These are phyloP conservation scores for Fraxinus albicans DNA, from an alignment of 305 asterid genomes.

Conservation along the genomic window DNA sequence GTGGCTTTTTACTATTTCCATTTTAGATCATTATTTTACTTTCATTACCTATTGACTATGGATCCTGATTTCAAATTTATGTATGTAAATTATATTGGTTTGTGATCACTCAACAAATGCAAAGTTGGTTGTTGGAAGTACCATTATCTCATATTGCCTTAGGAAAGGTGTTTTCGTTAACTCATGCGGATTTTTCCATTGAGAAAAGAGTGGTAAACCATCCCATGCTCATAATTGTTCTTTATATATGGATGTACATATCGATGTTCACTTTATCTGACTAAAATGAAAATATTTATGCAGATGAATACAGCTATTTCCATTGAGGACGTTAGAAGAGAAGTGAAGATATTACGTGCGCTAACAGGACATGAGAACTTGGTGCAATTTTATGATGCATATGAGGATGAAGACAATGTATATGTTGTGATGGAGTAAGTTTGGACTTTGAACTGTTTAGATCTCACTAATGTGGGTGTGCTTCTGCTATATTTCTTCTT, in stretches of 20 bases:
- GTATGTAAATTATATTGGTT: neutral
- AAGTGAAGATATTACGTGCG: slow-evolving; percentile 74
- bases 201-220: neutral
- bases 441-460: slow-evolving; percentile 13
- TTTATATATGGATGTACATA: slow-evolving; percentile 6
- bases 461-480: neutral
- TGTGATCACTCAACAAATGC: neutral
- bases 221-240: slow-evolving; percentile 7
- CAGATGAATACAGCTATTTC: slow-evolving; percentile 87
- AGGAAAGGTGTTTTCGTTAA: neutral
- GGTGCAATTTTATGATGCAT: slow-evolving; percentile 74
- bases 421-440: slow-evolving; percentile 90
- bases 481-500: neutral
- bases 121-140: neutral
- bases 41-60: neutral
- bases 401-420: slow-evolving; percentile 77
- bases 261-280: slow-evolving; percentile 11
- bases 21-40: neutral
- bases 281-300: slow-evolving; percentile 23
- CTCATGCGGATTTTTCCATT: neutral
- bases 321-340: slow-evolving; percentile 75
- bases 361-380: slow-evolving; percentile 71
- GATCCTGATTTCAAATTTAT: neutral
- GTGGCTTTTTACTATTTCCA: slow-evolving; percentile 12
- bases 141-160: neutral